Conservation (phyloP, 1,139 yeast species). For the Lodderomyces pseudojiufengensis region DNA sequence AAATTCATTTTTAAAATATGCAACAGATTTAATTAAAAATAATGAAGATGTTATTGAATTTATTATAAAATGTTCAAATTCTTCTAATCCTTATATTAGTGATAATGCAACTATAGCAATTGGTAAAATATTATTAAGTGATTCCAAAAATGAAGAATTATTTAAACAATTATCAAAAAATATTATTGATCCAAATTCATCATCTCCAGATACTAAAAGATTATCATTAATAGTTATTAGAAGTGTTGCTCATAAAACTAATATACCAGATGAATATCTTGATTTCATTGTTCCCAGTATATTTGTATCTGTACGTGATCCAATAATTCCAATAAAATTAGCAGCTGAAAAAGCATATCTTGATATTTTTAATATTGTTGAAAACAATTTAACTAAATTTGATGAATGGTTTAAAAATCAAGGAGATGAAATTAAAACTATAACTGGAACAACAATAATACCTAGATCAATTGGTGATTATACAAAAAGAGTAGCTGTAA, state of each 20-base stretch:
- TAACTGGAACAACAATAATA: conserved; percentile 49
- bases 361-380: conserved; percentile 70
- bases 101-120: conserved; percentile 81
- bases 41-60: conserved; percentile 24
- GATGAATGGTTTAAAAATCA: conserved; percentile 52
- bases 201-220: conserved; percentile 77
- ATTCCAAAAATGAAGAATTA: conserved; percentile 34
- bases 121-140: conserved; percentile 70
- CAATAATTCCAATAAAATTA: conserved; percentile 81
- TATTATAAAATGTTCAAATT: conserved; percentile 44
- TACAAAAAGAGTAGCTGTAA: conserved; percentile 78
- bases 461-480: conserved; percentile 82
- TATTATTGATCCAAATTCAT: conserved; percentile 52
- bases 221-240: conserved; percentile 72
- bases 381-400: conserved; percentile 54
- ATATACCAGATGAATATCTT: conserved; percentile 46
- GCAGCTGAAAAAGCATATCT: conserved; percentile 93
- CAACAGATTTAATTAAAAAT: conserved; percentile 49
- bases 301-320: conserved; percentile 80
- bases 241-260: conserved; percentile 60
- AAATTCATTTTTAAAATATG: conserved; percentile 77
- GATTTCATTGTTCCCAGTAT: conserved; percentile 67
- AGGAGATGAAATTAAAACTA: conserved; percentile 29
- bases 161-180: conserved; percentile 48
- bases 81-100: conserved; percentile 53